Evolutionary conservation across 2,329 filamentous ascomycete species (phyloP), one percentile per base, ranked within the genome.

Genomic region (Talaromyces sp.): DNA sequence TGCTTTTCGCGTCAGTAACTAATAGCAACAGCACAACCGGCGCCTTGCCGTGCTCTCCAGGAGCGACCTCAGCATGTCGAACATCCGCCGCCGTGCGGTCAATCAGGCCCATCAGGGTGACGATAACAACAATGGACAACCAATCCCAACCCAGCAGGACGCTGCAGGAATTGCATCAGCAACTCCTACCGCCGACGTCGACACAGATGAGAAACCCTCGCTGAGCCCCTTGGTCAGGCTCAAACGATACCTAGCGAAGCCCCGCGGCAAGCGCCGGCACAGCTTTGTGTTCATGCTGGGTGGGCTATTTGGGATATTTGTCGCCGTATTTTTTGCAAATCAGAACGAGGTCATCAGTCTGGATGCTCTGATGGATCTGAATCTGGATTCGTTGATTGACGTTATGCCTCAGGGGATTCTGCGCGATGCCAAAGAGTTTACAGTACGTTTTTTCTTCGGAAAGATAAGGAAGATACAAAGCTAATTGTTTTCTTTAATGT

Each of bases 301-400:
- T 33, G 91, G 92, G 47, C 71, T 99, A n/a, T 93, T 95, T 69
- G 95, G 95, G 13, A 84, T 99, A 60, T 79, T 96, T n/a, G 83
- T 88, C 2, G 95, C 95, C 1, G 88, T 92, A 32, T 92, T 96
- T 75, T 95, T 99, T 68, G 93, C 93, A 32, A 89, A 89, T 66
- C 90, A 84, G 73, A 95, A 93, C 76, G 92, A 97, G 71, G 83
- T 98, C 65, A 93, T 97, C 65, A 92, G 92, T 64, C 82, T 97
- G 65, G 91, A 93, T 62, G 81, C 90, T 55, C 70, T 88, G 65
- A 80, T 84, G 70, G 84, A 88, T 64, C 73, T 91, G 70, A 95
- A 91, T 71, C 84, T 99, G 77, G 93, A 97, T 67, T 89, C 86
- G 64, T 77, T 98, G 61, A 82, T 96, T 60, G 95, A 98, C 75